phyloP scores from a whole-genome alignment of 2,329 filamentous ascomycete species.

The Paecilomyces formosus region DNA sequence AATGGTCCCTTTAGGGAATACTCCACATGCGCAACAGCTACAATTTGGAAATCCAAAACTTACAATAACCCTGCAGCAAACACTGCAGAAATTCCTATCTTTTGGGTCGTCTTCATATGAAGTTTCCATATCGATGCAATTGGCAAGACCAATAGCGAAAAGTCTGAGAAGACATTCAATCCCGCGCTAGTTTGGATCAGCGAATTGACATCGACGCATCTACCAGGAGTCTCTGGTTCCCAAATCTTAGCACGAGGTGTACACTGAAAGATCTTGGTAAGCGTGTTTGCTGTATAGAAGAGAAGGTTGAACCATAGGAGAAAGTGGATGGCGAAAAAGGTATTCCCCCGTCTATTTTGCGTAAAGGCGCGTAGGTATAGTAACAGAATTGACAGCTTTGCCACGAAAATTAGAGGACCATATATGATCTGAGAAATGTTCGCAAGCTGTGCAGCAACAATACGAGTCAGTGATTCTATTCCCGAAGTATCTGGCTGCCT shows the following conservation, averaged over 20 bases:
- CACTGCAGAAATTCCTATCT: background rate
- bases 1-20: background rate
- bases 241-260: slow-evolving; percentile 10
- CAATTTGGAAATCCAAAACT: background rate
- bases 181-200: slow-evolving; percentile 7
- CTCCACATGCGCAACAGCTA: background rate
- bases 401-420: slow-evolving; percentile 12
- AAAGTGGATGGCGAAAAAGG: slow-evolving; percentile 8
- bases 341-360: slow-evolving; percentile 6
- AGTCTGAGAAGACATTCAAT: slow-evolving; percentile 12
- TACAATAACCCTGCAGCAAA: background rate
- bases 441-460: background rate
- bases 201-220: slow-evolving; percentile 8
- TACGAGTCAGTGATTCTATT: background rate
- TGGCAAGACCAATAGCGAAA: slow-evolving; percentile 8
- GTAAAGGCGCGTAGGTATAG: slow-evolving; percentile 15
- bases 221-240: slow-evolving; percentile 5
- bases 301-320: slow-evolving; percentile 8
- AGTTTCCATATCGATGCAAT: slow-evolving; percentile 6
- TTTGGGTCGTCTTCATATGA: slow-evolving; percentile 3
- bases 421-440: slow-evolving; percentile 14
- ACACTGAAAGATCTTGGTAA: slow-evolving; percentile 12
- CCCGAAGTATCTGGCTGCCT: no score
- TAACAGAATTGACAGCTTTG: slow-evolving; percentile 15
- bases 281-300: slow-evolving; percentile 11